These are phyloP conservation scores for Xylaria polymorpha DNA, from an alignment of 2,329 filamentous ascomycete genomes.

Conservation along the genomic window DNA sequence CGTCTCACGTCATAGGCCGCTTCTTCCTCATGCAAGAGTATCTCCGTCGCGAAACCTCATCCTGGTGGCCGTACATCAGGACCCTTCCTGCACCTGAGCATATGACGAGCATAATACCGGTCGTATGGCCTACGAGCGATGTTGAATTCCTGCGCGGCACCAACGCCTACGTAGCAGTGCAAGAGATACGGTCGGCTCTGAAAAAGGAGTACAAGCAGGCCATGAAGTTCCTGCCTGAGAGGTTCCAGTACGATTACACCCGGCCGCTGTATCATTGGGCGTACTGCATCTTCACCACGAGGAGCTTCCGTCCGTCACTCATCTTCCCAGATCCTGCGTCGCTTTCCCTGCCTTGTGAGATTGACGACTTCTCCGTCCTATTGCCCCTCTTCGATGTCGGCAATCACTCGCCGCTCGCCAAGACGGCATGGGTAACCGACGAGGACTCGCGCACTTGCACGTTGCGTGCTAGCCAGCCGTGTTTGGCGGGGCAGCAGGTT, in stretches of 20 bases:
- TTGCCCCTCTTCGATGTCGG: slow-evolving; percentile 77
- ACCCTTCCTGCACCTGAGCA: slow-evolving; percentile 72
- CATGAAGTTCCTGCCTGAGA: slow-evolving; percentile 52
- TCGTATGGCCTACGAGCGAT: slow-evolving; percentile 73
- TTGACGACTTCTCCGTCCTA: slow-evolving; percentile 74
- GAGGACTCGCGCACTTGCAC: slow-evolving; percentile 54
- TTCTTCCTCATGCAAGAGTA: slow-evolving; percentile 78
- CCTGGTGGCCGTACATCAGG: slow-evolving; percentile 76
- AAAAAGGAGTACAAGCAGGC: slow-evolving; percentile 60
- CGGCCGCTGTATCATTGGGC: slow-evolving; percentile 71
- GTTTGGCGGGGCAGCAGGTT: slow-evolving; percentile 65
- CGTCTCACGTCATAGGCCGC: slow-evolving; percentile 70
- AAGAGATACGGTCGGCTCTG: slow-evolving; percentile 59
- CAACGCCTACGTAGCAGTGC: slow-evolving; percentile 48
- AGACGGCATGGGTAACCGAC: slow-evolving; percentile 65
- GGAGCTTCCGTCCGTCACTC: slow-evolving; percentile 72
- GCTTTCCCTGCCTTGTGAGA: slow-evolving; percentile 52
- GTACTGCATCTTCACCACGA: slow-evolving; percentile 71
- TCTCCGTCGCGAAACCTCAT: slow-evolving; percentile 66
- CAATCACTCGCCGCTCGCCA: slow-evolving; percentile 73
- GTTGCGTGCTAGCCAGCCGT: slow-evolving; percentile 56
- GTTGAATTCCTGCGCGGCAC: slow-evolving; percentile 60
- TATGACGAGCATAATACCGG: slow-evolving; percentile 64
- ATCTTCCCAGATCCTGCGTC: slow-evolving; percentile 58
- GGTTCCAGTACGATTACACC: slow-evolving; percentile 54